These are phyloP conservation scores for Saccharomycopsis crataegensis DNA, from an alignment of 1,139 yeast genomes.

Conservation along the genomic window DNA sequence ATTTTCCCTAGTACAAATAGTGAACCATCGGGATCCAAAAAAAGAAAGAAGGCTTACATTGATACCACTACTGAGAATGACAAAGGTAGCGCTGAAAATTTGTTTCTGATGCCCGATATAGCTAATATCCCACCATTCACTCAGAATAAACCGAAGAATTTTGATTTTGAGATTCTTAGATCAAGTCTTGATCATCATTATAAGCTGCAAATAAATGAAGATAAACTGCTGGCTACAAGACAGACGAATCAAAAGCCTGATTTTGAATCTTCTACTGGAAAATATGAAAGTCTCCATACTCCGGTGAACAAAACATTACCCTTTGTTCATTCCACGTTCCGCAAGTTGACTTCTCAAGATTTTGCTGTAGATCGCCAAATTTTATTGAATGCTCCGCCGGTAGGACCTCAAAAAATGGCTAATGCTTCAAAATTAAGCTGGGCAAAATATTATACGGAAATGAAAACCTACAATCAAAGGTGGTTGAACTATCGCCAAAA, in stretches of 20 bases:
- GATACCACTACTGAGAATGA: slow-evolving; percentile 1
- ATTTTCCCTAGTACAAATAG: too few species aligned
- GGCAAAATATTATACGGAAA: slow-evolving; percentile 3
- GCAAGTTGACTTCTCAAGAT: neutral
- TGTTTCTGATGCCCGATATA: slow-evolving; percentile 8
- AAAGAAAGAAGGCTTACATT: slow-evolving; percentile 11
- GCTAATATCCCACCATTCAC: slow-evolving; percentile 17
- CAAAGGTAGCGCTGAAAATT: neutral
- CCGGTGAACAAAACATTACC: slow-evolving; percentile 18
- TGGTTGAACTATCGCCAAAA: slow-evolving; percentile 6
- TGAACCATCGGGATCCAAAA: too few species aligned
- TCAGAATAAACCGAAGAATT: slow-evolving; percentile 12
- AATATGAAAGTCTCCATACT: slow-evolving; percentile 13
- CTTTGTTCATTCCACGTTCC: neutral
- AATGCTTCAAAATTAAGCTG: neutral
- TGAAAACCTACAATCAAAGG: slow-evolving; percentile 7
- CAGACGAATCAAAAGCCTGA: neutral
- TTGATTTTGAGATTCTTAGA: slow-evolving; percentile 6
- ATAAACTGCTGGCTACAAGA: too few species aligned
- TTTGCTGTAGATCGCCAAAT: neutral
- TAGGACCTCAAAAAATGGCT: neutral
- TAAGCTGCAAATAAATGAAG: neutral
- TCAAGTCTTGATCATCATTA: slow-evolving; percentile 7
- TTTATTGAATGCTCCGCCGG: neutral
- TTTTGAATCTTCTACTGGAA: neutral